Evolutionary conservation across 2,329 filamentous ascomycete species (phyloP), one percentile per base, ranked within the genome.

Genomic region (Fusarium sp.): DNA sequence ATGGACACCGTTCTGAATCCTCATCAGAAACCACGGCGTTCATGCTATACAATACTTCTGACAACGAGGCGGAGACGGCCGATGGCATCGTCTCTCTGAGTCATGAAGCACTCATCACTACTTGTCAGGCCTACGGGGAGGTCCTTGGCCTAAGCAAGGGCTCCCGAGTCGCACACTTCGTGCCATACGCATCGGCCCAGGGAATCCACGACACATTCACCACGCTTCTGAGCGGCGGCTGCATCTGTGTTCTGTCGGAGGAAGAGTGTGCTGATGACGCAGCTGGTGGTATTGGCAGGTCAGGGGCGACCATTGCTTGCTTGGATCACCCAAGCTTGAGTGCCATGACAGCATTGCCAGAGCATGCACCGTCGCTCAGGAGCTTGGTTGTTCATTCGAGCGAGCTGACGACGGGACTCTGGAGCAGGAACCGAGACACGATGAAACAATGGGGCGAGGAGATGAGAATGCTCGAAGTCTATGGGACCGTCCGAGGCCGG

Each of bases 401-500:
- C 42, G 52, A 56, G 52, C 43, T 56, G 52, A 46, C 42, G 52
- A 56, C 43, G 22, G 52, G 52, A 56, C 52, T 56, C 43, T 56
- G 52, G 52, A 25, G 52, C 52, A 56, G 52, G 52, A 56, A 56
- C 52, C 52, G 29, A 56, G 52, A 56, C 52, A 30, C 42, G 43
- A 56, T 56, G 52, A 56, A 56, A 43, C 52, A 46, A 56, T 56
- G 52, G 30, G 52, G 52, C 52, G 42, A 56, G 52, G 52, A 56
- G 43, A 56, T 56, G 52, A 56, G 52, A 56, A 56, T 56, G 52
- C 42, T 56, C 52, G 52, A 56, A 56, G 43, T 56, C 52, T 56
- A 46, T 56, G 52, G 52, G 52, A 56, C 52, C 43, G 43, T 56
- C 42, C 52, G 42, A 56, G 52, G 52, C 43, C 52, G 43, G 42